Conservation (phyloP, 257 asterid species). For the Oldenlandia corymbosa region DNA sequence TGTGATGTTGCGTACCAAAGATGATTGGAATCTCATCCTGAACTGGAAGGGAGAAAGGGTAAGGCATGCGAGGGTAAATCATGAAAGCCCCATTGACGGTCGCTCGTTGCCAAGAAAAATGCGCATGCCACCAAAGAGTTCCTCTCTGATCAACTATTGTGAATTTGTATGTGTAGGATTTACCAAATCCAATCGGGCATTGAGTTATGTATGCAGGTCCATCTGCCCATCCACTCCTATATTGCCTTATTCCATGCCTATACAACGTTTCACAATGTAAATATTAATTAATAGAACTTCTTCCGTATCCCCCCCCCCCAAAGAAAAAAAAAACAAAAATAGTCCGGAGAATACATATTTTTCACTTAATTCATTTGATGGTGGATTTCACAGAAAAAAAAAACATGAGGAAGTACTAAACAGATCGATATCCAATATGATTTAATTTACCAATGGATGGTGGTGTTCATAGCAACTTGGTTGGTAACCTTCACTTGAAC, state of each 20-base stretch:
- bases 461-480: conserved; percentile 48
- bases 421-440: background rate
- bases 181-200: conserved; percentile 59
- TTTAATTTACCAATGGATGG: conserved; percentile 57
- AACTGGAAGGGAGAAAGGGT: conserved; percentile 35
- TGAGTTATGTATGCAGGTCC: conserved; percentile 82
- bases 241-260: conserved; percentile 76
- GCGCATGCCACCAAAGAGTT: conserved; percentile 88
- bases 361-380: too few species aligned
- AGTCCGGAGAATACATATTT: too few species aligned
- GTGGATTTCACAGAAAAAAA: too few species aligned
- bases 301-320: too few species aligned
- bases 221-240: conserved; percentile 75
- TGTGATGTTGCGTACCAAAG: too few species aligned
- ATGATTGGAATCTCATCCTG: conserved; percentile 38
- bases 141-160: conserved; percentile 50
- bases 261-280: too few species aligned
- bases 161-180: conserved; percentile 51
- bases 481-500: conserved; percentile 55
- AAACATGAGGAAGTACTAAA: too few species aligned
- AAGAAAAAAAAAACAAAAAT: too few species aligned
- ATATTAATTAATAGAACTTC: too few species aligned
- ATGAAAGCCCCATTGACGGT: conserved; percentile 74
- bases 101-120: conserved; percentile 79
- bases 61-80: conserved; percentile 54